Conservation (phyloP, 1,284 basidiomycete species). For the Gomphus bonarii region DNA sequence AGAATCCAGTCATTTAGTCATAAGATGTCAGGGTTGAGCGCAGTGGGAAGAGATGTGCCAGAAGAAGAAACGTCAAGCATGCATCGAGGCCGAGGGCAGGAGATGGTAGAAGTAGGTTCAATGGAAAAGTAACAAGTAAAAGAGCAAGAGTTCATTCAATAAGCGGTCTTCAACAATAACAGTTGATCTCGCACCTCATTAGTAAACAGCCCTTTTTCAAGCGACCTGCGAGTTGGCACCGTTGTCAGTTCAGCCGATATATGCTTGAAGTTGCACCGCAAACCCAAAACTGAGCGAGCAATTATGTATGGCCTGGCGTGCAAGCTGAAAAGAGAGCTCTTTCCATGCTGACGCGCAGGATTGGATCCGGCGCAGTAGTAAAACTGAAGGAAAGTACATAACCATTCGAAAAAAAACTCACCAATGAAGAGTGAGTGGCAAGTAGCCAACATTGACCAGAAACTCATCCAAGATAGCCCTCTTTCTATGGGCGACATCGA, state of each 20-base stretch:
- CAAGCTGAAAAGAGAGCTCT: too few species aligned
- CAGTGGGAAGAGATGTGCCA: not conserved
- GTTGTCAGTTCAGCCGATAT: not conserved
- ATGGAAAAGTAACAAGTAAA: not conserved
- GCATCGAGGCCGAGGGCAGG: not conserved
- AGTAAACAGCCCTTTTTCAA: constrained; percentile 52
- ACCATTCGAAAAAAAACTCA: constrained; percentile 23
- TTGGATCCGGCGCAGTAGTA: not conserved
- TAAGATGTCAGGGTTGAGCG: not conserved
- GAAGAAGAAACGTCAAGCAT: not conserved
- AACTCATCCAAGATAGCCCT: constrained; percentile 65
- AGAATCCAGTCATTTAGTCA: not conserved
- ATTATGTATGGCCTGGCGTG: not conserved
- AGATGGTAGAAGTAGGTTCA: not conserved
- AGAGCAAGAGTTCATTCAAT: not conserved
- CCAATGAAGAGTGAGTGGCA: constrained; percentile 81
- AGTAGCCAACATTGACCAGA: constrained; percentile 62
- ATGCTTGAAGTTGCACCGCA: not conserved
- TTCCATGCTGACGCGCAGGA: not conserved
- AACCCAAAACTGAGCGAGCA: not conserved
- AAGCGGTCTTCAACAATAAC: not conserved
- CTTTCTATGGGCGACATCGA: constrained; percentile 50
- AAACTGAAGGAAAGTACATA: not conserved
- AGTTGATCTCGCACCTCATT: constrained; percentile 38
- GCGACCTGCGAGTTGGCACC: constrained; percentile 39